Evolutionary conservation across 805 yeast genomes (phyloP).

Genomic region (Candida taoyuanica): DNA sequence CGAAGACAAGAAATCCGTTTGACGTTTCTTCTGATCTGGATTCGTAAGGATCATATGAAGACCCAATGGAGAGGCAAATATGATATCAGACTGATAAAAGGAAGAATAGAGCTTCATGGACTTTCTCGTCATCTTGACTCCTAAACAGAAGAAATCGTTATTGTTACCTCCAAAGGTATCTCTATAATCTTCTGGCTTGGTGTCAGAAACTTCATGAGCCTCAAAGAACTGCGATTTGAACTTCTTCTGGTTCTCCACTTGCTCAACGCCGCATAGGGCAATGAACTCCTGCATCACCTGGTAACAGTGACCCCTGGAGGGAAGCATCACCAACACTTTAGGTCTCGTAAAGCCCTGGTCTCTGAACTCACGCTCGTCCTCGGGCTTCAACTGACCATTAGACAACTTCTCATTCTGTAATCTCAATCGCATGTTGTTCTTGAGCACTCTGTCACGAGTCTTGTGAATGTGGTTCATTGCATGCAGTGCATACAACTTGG

Average conservation of each 20-base stretch:
- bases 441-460: conserved; percentile 80
- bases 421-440: conserved; percentile 60
- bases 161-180: conserved; percentile 82
- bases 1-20: conserved; percentile 80
- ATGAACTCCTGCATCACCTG: conserved; percentile 61
- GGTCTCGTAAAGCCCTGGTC: conserved; percentile 98
- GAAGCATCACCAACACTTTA: conserved; percentile 74
- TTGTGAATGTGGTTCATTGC: conserved; percentile 77
- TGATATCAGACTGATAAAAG: conserved; percentile 79
- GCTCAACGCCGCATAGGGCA: conserved; percentile 59
- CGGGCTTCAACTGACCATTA: conserved; percentile 31
- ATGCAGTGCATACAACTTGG: conserved; percentile 65
- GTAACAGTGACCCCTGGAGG: conserved; percentile 77
- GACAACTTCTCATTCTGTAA: conserved; percentile 37
- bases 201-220: conserved; percentile 38
- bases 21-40: conserved; percentile 50
- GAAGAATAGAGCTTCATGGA: conserved; percentile 79
- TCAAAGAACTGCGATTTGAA: conserved; percentile 67
- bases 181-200: conserved; percentile 81
- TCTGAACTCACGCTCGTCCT: conserved; percentile 56
- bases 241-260: conserved; percentile 75
- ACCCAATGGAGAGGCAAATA: conserved; percentile 91
- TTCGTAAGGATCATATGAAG: conserved; percentile 73
- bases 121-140: conserved; percentile 87
- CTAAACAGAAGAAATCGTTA: conserved; percentile 86